Evolutionary conservation across 306 rosid genomes (phyloP), one percentile per base, ranked within the genome.

Genomic region (Trifolium pratense): DNA sequence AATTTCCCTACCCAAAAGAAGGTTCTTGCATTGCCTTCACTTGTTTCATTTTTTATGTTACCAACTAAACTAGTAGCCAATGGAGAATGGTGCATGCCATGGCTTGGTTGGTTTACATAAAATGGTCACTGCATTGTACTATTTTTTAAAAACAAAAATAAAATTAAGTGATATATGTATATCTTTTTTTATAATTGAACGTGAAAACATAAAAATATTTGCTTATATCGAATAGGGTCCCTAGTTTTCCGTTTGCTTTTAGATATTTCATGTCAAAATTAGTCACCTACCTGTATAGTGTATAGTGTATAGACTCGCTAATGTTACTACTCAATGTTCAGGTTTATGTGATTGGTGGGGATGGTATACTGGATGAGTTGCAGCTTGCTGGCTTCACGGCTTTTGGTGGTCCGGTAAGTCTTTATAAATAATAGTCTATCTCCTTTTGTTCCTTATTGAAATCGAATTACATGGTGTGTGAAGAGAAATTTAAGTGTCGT

Each of bases 321-420:
- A 57, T 45, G n/a, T 45, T n/a, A 25, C 14, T 15, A 63, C 59
- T 74, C 76, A 71, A 58, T 70, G 39, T 76, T 77, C 85, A 94
- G 98, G 87, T 91, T 75, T 94, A 91, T 82, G 98, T 87, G 43
- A 88, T 94, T 29, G 98, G 98, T 13, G 94, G 81, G 65, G 90
- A 89, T 46, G 98, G 97, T 46, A 94, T 94, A 74, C 49, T 94
- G 78, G 95, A 94, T 70, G 98, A 94, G 78, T 68, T 94, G 82
- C 88, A 73, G 71, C 90, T 91, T 69, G 96, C 94, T 45, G 98
- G 98, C 59, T 85, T 80, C 88, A 86, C 96, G 18, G 98, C 84
- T 75, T 75, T 94, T 78, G 98, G 98, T 60, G 98, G 98, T 79
- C 95, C 96, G 2, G 98, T 94, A 82, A 83, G 93, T 79, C 60